Percentiles rank a stretch among this genome's conserved stretches.
Evolutionary conservation across 192 early-diverging fungal species (phyloP).

Genomic region (Piromyces sp.): DNA sequence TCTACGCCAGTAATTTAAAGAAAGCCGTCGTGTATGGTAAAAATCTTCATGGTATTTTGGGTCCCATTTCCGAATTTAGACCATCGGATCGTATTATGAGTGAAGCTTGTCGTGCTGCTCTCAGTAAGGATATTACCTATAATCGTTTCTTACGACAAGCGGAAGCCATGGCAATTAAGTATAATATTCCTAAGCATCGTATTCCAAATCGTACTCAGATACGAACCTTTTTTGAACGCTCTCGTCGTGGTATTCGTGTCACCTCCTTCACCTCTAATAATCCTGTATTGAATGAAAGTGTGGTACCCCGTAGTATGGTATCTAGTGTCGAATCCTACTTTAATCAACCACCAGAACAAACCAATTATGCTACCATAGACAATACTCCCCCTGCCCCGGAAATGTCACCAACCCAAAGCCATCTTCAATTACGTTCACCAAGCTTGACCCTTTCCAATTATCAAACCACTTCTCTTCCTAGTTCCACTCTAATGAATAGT

Average conservation of each 20-base stretch:
- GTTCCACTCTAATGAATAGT: background rate
- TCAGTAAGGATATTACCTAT: background rate
- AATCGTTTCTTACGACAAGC: background rate
- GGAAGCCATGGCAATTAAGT: background rate
- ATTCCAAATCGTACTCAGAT: background rate
- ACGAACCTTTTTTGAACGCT: background rate
- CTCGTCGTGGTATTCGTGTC: background rate
- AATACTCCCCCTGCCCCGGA: too few relatives aligned
- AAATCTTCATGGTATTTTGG: background rate
- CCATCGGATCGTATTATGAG: background rate
- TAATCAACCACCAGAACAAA: background rate
- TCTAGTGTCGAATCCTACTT: background rate
- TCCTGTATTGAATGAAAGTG: background rate
- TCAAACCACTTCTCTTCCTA: background rate
- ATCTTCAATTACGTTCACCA: background rate
- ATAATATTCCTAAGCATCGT: background rate
- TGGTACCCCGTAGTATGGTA: background rate
- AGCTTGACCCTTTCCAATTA: background rate
- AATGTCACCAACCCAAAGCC: background rate
- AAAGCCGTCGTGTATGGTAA: background rate
- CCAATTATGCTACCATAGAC: too few relatives aligned
- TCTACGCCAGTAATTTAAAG: background rate
- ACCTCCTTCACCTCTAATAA: background rate
- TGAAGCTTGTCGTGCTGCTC: background rate
- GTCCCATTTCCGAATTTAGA: background rate